A percentile compares a stretch with the other conserved stretches of the same genome.
Evolutionary conservation across 495 filamentous ascomycete species (phyloP).

Genomic region (Lepidopterella palustris): DNA sequence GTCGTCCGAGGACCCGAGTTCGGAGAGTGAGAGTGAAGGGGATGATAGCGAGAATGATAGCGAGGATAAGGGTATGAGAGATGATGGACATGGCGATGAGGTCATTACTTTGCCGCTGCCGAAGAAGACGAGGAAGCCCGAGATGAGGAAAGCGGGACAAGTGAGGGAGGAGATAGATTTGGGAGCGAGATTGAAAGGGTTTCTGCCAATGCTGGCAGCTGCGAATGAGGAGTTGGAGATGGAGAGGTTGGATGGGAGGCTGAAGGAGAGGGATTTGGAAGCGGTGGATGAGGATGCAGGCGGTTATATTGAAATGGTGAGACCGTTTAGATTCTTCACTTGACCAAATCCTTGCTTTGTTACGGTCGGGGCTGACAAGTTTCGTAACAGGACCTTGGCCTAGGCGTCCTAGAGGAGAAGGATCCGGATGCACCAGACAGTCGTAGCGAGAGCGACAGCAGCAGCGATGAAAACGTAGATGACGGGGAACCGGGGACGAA

Average conservation of each 20-base stretch:
- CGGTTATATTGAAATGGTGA: conserved; percentile 31
- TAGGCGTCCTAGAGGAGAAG: conserved; percentile 27
- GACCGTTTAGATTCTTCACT: background rate
- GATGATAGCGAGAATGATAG: background rate
- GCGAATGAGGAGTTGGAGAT: conserved; percentile 27
- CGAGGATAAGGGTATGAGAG: conserved; percentile 15
- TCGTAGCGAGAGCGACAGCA: background rate
- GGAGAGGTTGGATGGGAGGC: conserved; percentile 10
- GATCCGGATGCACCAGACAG: conserved; percentile 7
- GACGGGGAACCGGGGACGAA: background rate
- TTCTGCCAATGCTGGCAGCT: conserved; percentile 26
- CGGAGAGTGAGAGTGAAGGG: conserved; percentile 9
- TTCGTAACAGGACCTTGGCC: conserved; percentile 25
- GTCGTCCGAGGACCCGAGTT: background rate
- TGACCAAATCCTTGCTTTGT: too few relatives aligned
- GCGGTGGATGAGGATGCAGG: conserved; percentile 12
- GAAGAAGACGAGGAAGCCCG: conserved; percentile 15
- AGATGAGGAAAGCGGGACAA: conserved; percentile 5
- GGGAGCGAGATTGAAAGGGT: conserved; percentile 11
- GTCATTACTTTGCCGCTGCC: background rate
- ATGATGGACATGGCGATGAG: conserved; percentile 18
- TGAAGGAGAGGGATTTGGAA: conserved; percentile 18
- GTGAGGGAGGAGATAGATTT: conserved; percentile 7
- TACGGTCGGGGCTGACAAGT: too few relatives aligned
- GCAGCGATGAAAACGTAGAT: conserved; percentile 7